These are phyloP conservation scores for Phytophthora sojae DNA, from an alignment of 352 stramenopile genomes.

Conservation along the genomic window DNA sequence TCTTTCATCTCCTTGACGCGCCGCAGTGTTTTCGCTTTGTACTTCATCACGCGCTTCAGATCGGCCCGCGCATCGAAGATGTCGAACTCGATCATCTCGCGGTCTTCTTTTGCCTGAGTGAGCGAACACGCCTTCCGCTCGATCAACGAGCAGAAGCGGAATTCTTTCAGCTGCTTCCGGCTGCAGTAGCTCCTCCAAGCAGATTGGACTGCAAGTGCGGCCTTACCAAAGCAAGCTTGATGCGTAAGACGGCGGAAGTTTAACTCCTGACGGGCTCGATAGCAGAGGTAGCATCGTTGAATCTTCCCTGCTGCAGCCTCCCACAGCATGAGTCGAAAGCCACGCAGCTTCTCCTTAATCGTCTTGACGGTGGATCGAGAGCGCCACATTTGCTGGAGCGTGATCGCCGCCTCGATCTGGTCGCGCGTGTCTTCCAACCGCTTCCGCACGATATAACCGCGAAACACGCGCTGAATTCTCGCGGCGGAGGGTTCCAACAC, in stretches of 20 bases:
- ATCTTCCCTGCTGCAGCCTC: slow-evolving; percentile 50
- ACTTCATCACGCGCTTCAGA: slow-evolving; percentile 75
- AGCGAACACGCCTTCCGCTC: slow-evolving; percentile 68
- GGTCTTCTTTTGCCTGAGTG: slow-evolving; percentile 59
- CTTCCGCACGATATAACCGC: slow-evolving; percentile 65
- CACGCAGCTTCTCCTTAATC: slow-evolving; percentile 47
- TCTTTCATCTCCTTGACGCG: slow-evolving; percentile 81
- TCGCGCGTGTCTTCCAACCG: slow-evolving; percentile 63
- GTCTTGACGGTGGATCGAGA: slow-evolving; percentile 50
- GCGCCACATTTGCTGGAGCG: slow-evolving; percentile 80
- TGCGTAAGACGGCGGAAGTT: slow-evolving; percentile 50
- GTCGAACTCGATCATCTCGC: slow-evolving; percentile 81
- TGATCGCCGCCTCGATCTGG: slow-evolving; percentile 71
- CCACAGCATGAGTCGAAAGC: slow-evolving; percentile 55
- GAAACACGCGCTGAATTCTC: slow-evolving; percentile 76
- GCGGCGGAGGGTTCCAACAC: slow-evolving; percentile 59
- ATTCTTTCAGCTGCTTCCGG: slow-evolving; percentile 63
- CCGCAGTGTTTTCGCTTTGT: slow-evolving; percentile 74
- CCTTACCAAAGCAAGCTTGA: slow-evolving; percentile 57
- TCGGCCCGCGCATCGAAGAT: slow-evolving; percentile 66
- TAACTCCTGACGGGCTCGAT: slow-evolving; percentile 51
- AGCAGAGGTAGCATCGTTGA: slow-evolving; percentile 73
- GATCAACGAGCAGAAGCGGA: slow-evolving; percentile 72
- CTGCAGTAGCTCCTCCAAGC: slow-evolving; percentile 76
- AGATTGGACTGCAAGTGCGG: slow-evolving; percentile 68